Percentiles rank a stretch among this genome's conserved stretches.
Evolutionary conservation across 2,329 filamentous ascomycete species (phyloP).

Genomic region (Juglanconis oblonga): DNA sequence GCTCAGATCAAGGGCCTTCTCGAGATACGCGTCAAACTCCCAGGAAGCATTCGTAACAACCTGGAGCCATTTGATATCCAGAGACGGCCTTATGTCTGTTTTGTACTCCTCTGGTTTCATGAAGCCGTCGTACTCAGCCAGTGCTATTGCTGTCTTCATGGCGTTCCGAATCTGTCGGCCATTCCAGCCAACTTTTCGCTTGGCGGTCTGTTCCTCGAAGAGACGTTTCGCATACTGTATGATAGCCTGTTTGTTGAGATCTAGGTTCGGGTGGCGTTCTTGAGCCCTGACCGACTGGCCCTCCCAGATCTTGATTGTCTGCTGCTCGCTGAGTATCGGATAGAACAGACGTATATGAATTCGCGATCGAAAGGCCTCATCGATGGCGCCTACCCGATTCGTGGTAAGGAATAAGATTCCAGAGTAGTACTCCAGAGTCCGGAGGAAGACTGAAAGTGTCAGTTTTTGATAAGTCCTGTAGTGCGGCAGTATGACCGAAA

Average conservation of each 20-base stretch:
- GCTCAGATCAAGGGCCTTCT: too few species aligned
- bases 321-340: not conserved
- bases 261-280: not conserved
- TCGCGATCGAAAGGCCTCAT: conserved; percentile 23
- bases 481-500: not conserved
- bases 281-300: not conserved
- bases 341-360: conserved; percentile 17
- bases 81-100: too few species aligned
- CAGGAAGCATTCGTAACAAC: too few species aligned
- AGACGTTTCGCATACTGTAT: not conserved
- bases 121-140: too few species aligned
- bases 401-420: conserved; percentile 24
- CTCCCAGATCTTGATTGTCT: not conserved
- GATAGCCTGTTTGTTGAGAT: not conserved
- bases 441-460: conserved; percentile 16
- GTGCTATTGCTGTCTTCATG: too few species aligned
- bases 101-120: too few species aligned
- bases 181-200: not conserved
- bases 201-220: not conserved
- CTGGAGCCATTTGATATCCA: too few species aligned
- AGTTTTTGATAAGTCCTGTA: not conserved
- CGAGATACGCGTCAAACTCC: too few species aligned
- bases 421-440: conserved; percentile 22
- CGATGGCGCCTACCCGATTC: conserved; percentile 20
- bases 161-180: not conserved